Base-by-base conservation (phyloP, 306 rosid genomes). In the Gleditsia sinensis region DNA sequence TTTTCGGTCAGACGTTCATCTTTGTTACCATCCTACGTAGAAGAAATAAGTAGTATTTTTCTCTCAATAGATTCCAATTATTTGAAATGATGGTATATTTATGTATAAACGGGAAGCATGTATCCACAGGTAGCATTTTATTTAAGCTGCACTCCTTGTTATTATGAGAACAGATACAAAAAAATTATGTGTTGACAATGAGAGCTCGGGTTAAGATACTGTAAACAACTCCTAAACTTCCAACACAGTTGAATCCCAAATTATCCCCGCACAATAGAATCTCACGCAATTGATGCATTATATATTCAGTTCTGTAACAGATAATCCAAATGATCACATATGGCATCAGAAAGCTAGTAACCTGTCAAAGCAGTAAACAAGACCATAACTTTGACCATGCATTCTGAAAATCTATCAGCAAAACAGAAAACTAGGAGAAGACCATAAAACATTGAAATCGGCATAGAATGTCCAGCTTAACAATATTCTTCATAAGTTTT, bases 321-420 rank as follows among this genome's bases (percentile, higher is more conserved):
- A 17, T 51, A 30, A 76, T 59, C 53, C 42, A 76, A 64, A 40
- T 66, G 65, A 50, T 51, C 48, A n/a, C 24, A 37, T 27, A 61
- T 48, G 65, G 71, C 53, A 69, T 39, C 54, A 42, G 9, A 59
- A 46, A 14, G 58, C 61, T 16, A 14, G 40, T 37, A 69, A 50
- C 65, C 14, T 27, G 10, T 80, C 62, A 61, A 53, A 69, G 74
- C 54, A 80, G 74, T 46, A 80, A 75, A 5, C 27, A 62, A 43
- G 25, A 66, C 46, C 36, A 64, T 5, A 76, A 71, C 20, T 30
- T 8, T 57, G 17, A 37, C 58, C 72, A 30, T 12, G 32, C 58
- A 66, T 65, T 54, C 46, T 5, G 21, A 70, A 58, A 57, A 59
- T 58, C 57, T 20, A 51, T 60, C 67, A 14, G 48, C 64, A 74